phyloP scores from a whole-genome alignment of 192 early-diverging fungal species.

The Tieghemiomyces parasiticus region DNA sequence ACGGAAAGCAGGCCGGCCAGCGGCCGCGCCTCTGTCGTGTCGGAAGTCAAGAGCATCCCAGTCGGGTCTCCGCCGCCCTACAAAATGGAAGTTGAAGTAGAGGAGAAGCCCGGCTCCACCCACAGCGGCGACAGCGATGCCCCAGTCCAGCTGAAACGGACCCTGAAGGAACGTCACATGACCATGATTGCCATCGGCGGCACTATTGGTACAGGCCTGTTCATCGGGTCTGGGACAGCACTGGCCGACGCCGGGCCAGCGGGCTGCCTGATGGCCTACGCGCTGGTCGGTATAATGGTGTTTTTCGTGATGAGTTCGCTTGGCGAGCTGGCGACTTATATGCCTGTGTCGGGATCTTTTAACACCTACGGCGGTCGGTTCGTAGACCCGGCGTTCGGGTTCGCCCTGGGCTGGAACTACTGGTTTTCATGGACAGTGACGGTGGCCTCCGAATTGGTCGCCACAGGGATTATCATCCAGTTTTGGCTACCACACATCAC shows the following conservation, averaged over 20 bases:
- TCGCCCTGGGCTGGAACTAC: conserved; percentile 60
- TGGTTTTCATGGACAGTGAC: conserved; percentile 56
- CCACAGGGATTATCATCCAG: conserved; percentile 64
- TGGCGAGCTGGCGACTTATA: conserved; percentile 73
- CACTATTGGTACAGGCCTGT: conserved; percentile 68
- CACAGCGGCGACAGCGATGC: too few species aligned
- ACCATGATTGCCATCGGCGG: conserved; percentile 68
- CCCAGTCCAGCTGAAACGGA: conserved; percentile 47
- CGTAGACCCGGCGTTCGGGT: conserved; percentile 61
- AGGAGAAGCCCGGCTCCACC: too few species aligned
- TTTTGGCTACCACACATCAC: conserved; percentile 41
- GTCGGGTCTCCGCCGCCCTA: too few species aligned
- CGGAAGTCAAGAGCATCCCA: too few species aligned
- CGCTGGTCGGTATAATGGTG: conserved; percentile 47
- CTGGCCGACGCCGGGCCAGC: conserved; percentile 63
- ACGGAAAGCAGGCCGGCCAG: too few species aligned
- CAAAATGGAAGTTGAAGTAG: too few species aligned
- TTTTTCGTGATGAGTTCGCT: conserved; percentile 65
- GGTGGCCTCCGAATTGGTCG: conserved; percentile 65
- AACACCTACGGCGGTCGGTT: conserved; percentile 70
- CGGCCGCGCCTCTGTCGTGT: too few species aligned
- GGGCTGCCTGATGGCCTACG: conserved; percentile 62
- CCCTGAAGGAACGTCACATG: conserved; percentile 54
- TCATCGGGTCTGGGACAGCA: conserved; percentile 62
- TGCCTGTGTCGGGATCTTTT: conserved; percentile 71